A percentile compares a stretch with the other conserved stretches of the same genome.
phyloP scores from a whole-genome alignment of 2,329 filamentous ascomycete genomes.

The Aspergillus pseudoterreus region DNA sequence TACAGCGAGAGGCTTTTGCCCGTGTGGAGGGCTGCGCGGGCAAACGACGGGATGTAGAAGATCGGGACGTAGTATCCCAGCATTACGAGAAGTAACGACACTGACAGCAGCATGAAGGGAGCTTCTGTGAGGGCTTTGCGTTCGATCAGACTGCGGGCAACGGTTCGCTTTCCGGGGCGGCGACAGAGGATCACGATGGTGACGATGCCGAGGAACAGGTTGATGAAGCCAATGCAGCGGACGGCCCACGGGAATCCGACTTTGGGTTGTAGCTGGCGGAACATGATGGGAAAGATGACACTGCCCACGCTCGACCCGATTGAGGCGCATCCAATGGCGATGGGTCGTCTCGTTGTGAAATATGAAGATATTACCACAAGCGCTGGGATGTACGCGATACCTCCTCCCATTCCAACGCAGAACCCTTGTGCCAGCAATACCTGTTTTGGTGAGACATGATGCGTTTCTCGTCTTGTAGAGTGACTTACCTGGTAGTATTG shows the following conservation, averaged over 20 bases:
- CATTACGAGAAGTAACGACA: slow-evolving; percentile 46
- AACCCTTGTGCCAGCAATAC: slow-evolving; percentile 46
- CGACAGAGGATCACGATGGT: slow-evolving; percentile 36
- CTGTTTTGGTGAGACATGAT: slow-evolving; percentile 12
- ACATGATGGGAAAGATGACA: slow-evolving; percentile 56
- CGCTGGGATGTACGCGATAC: slow-evolving; percentile 29
- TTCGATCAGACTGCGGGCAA: slow-evolving; percentile 40
- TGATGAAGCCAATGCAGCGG: slow-evolving; percentile 55
- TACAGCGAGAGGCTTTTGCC: slow-evolving; percentile 45
- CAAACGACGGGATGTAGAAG: slow-evolving; percentile 43
- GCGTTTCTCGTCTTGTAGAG: background rate
- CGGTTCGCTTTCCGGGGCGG: slow-evolving; percentile 33
- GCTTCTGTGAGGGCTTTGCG: slow-evolving; percentile 36
- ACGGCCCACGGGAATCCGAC: slow-evolving; percentile 61
- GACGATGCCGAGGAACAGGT: slow-evolving; percentile 35
- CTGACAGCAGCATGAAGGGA: slow-evolving; percentile 41
- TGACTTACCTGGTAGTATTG: slow-evolving; percentile 25
- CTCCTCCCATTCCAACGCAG: slow-evolving; percentile 29
- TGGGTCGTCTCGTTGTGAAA: slow-evolving; percentile 45
- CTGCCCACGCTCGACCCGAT: slow-evolving; percentile 58
- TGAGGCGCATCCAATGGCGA: slow-evolving; percentile 56
- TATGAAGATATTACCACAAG: slow-evolving; percentile 27
- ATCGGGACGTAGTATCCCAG: slow-evolving; percentile 47
- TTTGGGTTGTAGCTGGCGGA: slow-evolving; percentile 50
- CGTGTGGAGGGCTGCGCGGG: slow-evolving; percentile 45